Base-by-base conservation (phyloP, 768 basidiomycete genomes). In the Lactarius indigo region DNA sequence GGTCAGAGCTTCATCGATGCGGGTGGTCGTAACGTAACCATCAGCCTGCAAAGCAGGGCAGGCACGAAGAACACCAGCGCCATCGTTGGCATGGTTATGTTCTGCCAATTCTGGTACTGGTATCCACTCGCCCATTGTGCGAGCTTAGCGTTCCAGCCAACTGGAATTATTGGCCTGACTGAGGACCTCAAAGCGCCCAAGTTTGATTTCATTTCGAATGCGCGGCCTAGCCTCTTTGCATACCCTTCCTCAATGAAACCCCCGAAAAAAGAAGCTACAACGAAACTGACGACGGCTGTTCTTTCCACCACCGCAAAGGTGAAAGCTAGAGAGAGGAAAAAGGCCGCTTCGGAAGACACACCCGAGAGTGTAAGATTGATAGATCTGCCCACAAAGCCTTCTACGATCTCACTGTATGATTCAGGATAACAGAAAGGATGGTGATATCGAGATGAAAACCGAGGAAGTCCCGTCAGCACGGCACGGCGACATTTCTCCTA, bases 71-170 rank as follows among this genome's bases (percentile, higher is more conserved):
- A 98, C 75, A 96, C 95, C 71, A 92, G 85, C 57, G 94, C 96
- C 2, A 92, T 98, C 69, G 94, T 98, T 39, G 97, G 97, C n/a
- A 95, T 98, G 91, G 88, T 91, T 20, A 78, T 99, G 75, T 99
- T 99, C 81, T 92, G 92, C 73, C 97, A 99, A 77, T 98, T 99
- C 79, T 99, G 97, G 97, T 98, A 98, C 76, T 99, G 97, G 97
- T 99, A 96, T 78, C 97, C 97, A 39, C 81, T 98, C 31, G 94
- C 95, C 17, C 96, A 98, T 73, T 94, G 91, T 69, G 90, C 92
- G 18, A 91, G 90, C 72, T 79, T 99, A 69, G 90, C 96, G 2
- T 98, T 99, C 77, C 90, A 93, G 64, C 96, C 97, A 3, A 99
- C 97, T 17, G 95, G 90, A 10, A 89, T 99, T 64, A 94, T 99